Percentiles rank a stretch among this genome's conserved stretches.
These are phyloP conservation scores for Lactarius trivialis DNA, from an alignment of 768 basidiomycete species.

Conservation along the genomic window DNA sequence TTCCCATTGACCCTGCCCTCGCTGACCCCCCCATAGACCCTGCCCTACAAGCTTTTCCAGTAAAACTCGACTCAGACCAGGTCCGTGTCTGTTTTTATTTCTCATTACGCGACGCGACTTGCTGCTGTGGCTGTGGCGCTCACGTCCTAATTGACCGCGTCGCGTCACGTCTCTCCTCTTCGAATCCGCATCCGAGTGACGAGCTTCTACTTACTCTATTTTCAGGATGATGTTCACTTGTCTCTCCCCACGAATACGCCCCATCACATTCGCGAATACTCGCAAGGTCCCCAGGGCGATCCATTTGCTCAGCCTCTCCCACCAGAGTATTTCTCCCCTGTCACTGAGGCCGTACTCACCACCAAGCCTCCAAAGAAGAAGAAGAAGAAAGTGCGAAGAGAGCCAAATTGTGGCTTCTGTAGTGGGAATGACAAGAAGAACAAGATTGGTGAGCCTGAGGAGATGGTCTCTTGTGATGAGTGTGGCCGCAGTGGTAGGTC, in stretches of 20 bases:
- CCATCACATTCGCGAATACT: constrained; percentile 41
- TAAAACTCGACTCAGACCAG: constrained; percentile 25
- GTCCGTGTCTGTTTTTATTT: constrained; percentile 32
- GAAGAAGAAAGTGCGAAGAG: constrained; percentile 42
- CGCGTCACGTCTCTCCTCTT: constrained; percentile 49
- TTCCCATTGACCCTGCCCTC: constrained; percentile 79
- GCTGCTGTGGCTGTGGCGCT: constrained; percentile 25
- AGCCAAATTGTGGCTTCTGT: constrained; percentile 75
- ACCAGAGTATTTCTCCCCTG: constrained; percentile 43
- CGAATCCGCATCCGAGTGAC: neutral
- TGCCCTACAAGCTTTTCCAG: constrained; percentile 34
- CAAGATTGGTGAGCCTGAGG: constrained; percentile 49
- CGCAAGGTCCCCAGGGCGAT: constrained; percentile 74
- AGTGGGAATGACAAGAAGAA: constrained; percentile 57
- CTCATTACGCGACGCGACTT: constrained; percentile 22
- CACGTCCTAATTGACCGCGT: constrained; percentile 45
- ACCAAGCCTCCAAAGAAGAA: constrained; percentile 43
- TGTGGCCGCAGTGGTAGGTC: constrained; percentile 76
- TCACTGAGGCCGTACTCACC: constrained; percentile 35
- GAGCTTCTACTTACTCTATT: constrained; percentile 6
- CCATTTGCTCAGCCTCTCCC: constrained; percentile 67
- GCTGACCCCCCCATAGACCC: constrained; percentile 48
- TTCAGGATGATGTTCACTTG: constrained; percentile 16
- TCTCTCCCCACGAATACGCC: constrained; percentile 20
- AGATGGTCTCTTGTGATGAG: constrained; percentile 70